Conservation (phyloP, 257 asterid species). For the Nicotiana paniculata region DNA sequence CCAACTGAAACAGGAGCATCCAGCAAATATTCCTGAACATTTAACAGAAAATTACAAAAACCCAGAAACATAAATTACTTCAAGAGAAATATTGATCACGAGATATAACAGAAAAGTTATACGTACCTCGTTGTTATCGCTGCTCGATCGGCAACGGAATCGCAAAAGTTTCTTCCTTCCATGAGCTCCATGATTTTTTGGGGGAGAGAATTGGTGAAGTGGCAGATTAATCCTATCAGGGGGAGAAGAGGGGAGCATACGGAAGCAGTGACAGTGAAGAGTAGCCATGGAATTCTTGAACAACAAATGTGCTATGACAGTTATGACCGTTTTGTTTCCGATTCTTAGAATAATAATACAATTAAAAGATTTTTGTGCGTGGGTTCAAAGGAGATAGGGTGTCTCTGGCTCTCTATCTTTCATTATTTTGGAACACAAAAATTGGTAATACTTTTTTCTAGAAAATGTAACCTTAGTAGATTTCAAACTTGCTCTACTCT, state of each 20-base stretch:
- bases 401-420: constrained; percentile 44
- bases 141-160: constrained; percentile 41
- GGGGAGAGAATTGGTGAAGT: constrained; percentile 2
- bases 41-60: not conserved
- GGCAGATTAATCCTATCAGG: not conserved
- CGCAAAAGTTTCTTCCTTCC: constrained; percentile 15
- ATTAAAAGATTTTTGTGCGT: not conserved
- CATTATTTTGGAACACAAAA: constrained; percentile 9
- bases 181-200: constrained; percentile 18
- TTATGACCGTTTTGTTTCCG: constrained; percentile 27
- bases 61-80: not conserved
- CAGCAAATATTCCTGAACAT: constrained; percentile 59
- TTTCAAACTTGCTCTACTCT: too few species aligned
- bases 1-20: constrained; percentile 78
- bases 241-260: constrained; percentile 12
- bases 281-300: constrained; percentile 45
- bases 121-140: constrained; percentile 48
- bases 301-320: constrained; percentile 6
- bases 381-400: constrained; percentile 31
- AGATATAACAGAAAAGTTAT: not conserved
- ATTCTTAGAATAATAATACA: not conserved
- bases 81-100: not conserved
- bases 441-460: not conserved
- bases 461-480: not conserved
- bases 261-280: constrained; percentile 21